Conservation (phyloP, 2,329 filamentous ascomycete species). For the Corinectria fuckeliana region DNA sequence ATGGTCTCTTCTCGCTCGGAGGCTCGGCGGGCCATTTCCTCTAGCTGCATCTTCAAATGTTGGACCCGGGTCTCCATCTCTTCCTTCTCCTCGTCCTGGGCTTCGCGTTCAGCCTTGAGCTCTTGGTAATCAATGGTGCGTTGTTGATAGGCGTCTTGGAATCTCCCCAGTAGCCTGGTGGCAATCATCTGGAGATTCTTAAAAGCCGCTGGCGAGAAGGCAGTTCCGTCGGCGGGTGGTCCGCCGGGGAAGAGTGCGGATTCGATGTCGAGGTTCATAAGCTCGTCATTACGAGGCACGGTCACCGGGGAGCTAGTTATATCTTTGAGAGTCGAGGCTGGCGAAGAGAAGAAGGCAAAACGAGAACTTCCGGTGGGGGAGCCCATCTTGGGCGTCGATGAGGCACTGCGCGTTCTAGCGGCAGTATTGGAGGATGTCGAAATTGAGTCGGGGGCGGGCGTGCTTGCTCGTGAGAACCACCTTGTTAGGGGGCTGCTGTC, state of each 20-base stretch:
- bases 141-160: slow-evolving; percentile 65
- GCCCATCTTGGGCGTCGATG: slow-evolving; percentile 44
- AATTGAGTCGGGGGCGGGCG: slow-evolving; percentile 2
- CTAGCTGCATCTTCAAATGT: slow-evolving; percentile 65
- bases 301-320: slow-evolving; percentile 30
- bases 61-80: slow-evolving; percentile 60
- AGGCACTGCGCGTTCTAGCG: slow-evolving; percentile 25
- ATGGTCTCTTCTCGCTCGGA: slow-evolving; percentile 61
- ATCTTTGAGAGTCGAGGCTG: slow-evolving; percentile 51
- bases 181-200: slow-evolving; percentile 68
- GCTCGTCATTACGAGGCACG: slow-evolving; percentile 55
- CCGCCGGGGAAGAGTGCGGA: slow-evolving; percentile 58
- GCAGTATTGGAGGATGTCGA: slow-evolving; percentile 20
- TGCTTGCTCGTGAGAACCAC: slow-evolving; percentile 35
- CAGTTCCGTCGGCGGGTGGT: slow-evolving; percentile 50
- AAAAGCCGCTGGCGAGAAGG: slow-evolving; percentile 65
- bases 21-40: slow-evolving; percentile 62
- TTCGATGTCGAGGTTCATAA: slow-evolving; percentile 62
- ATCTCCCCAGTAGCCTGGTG: slow-evolving; percentile 58
- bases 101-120: slow-evolving; percentile 59
- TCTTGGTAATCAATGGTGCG: slow-evolving; percentile 59
- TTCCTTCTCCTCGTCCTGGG: slow-evolving; percentile 60
- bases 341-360: slow-evolving; percentile 55
- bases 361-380: slow-evolving; percentile 45
- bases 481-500: slow-evolving; percentile 30